Base-by-base conservation (phyloP, 805 yeast species). In the baker's yeast (Saccharomyces cerevisiae) region DNA sequence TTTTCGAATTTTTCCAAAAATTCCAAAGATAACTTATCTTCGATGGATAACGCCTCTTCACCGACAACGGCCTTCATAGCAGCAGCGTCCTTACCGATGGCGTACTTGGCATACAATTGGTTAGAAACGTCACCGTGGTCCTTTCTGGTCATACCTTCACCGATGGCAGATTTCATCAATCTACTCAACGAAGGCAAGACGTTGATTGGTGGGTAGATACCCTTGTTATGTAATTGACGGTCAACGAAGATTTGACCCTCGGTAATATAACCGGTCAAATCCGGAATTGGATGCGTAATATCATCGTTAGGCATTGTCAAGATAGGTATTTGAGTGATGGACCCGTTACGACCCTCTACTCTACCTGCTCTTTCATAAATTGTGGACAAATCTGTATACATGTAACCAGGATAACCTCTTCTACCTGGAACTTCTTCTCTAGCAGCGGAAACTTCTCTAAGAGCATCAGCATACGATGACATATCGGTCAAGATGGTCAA, bases 371-470 rank as follows among this genome's bases (percentile, higher is more conserved):
- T 89, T 79, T 94, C 99, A 74, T 94, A 94, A 69, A 94, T 90
- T 51, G 98, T 94, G 51, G 98, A 89, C 79, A 94, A 89, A 85
- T 94, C 99, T 49, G 99, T 94, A 78, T 94, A 94, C 99, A 94
- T 94, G 75, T 94, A 94, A 87, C 99, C 99, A 61, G 99, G 99
- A 76, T 94, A 94, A 80, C 99, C 99, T 85, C 99, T 90, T 83
- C 99, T 90, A 81, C 99, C 99, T 71, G 99, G 99, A 49, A 94
- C 99, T 78, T 95, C 99, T 77, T 94, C 99, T 81, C 99, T 90
- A 50, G 99, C 99, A 58, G 99, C 99, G 59, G 97, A 90, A 51
- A 94, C 99, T 79, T 94, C 99, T 85, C 99, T 91, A 70, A 94
- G 79, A 46, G 99, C 99, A 73, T 94, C 99, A 46, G 99, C 99